A percentile compares a stretch with the other conserved stretches of the same genome.
Evolutionary conservation across 176 grass and related monocot species (phyloP).

Genomic region (Puccinellia tenuiflora): DNA sequence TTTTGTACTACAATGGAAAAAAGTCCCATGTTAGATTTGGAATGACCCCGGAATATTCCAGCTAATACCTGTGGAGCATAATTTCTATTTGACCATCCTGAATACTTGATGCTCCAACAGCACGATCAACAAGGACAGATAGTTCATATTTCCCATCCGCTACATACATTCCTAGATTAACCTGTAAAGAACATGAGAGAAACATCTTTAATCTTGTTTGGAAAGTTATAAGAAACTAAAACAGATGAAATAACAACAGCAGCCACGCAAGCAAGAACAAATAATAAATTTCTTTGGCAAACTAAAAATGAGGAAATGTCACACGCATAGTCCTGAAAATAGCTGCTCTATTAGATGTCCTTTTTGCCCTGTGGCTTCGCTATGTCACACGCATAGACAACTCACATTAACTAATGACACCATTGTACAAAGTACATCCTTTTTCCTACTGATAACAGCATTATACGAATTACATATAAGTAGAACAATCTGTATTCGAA

Average conservation of each 20-base stretch:
- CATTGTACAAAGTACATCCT: background rate
- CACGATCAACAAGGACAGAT: conserved; percentile 80
- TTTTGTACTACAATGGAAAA: background rate
- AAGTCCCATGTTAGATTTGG: background rate
- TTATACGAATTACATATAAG: background rate
- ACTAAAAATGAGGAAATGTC: background rate
- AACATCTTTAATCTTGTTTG: background rate
- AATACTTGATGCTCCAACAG: conserved; percentile 88
- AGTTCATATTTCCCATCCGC: conserved; percentile 74
- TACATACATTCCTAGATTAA: conserved; percentile 75
- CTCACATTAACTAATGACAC: background rate
- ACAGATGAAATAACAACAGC: background rate
- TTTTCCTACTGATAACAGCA: background rate
- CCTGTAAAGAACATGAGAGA: conserved; percentile 31
- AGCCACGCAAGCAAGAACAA: background rate
- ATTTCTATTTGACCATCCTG: conserved; percentile 83
- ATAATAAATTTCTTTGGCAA: background rate
- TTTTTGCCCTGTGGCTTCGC: background rate
- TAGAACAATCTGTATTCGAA: background rate
- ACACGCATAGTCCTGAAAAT: background rate
- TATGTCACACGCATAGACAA: background rate
- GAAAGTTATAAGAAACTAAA: background rate
- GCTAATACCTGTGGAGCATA: conserved; percentile 82
- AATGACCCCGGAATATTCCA: background rate
- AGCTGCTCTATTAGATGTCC: background rate